A percentile compares a stretch with the other conserved stretches of the same genome.
Conservation (phyloP, 345 rosid genomes). For the Lenwebbia sp. region DNA sequence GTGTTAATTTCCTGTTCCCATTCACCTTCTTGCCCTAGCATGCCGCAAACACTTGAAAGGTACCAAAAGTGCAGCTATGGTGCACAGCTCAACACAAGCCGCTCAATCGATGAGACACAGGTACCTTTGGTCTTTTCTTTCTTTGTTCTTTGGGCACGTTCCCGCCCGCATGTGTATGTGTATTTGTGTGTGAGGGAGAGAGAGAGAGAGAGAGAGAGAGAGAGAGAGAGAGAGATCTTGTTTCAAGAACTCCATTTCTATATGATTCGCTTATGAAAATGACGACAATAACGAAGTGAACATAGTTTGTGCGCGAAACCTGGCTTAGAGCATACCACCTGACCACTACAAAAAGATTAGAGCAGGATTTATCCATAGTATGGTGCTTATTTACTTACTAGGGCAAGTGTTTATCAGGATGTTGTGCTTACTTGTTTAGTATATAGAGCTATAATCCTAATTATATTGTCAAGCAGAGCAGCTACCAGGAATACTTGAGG, state of each 20-base stretch:
- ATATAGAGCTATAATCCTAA: neutral
- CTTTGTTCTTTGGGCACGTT: neutral
- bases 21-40: slow-evolving; percentile 14
- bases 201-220: neutral
- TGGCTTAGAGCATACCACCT: neutral
- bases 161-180: neutral
- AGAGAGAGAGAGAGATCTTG: neutral
- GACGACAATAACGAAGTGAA: neutral
- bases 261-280: neutral
- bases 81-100: slow-evolving; percentile 19
- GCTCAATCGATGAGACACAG: slow-evolving; percentile 21
- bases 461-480: slow-evolving; percentile 17
- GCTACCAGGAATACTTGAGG: slow-evolving; percentile 49
- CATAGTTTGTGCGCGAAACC: neutral
- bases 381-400: neutral
- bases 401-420: neutral
- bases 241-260: neutral
- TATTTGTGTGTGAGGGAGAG: no score
- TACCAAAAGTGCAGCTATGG: slow-evolving; percentile 41
- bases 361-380: neutral
- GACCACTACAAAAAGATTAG: neutral
- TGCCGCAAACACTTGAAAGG: slow-evolving; percentile 35
- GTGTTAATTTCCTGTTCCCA: neutral
- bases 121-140: slow-evolving; percentile 2
- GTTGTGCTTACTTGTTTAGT: neutral